A percentile compares a stretch with the other conserved stretches of the same genome.
Evolutionary conservation across 75 land plant species (phyloP).

Genomic region (Isoetes taiwanensis): DNA sequence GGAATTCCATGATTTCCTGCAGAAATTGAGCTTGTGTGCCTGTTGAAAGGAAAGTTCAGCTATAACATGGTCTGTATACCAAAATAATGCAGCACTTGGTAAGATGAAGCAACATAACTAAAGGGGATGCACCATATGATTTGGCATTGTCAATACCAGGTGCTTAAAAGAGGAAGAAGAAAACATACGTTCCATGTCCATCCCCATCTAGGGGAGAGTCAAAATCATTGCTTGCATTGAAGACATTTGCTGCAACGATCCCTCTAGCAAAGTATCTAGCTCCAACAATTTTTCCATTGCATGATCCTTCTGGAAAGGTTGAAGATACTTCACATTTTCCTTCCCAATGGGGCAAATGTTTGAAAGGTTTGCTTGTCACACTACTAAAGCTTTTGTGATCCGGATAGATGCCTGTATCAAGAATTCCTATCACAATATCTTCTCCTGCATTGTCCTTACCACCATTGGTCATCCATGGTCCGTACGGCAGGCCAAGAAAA

Average conservation of each 20-base stretch:
- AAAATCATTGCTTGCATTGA: slow-evolving; percentile 28
- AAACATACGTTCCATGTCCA: slow-evolving; percentile 34
- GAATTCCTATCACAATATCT: slow-evolving; percentile 22
- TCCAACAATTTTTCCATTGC: slow-evolving; percentile 28
- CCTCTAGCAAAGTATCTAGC: slow-evolving; percentile 25
- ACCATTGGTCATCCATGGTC: slow-evolving; percentile 34
- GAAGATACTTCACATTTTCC: slow-evolving; percentile 8
- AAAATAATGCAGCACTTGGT: no score
- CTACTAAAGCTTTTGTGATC: slow-evolving; percentile 16
- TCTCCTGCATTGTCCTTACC: slow-evolving; percentile 24
- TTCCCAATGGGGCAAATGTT: slow-evolving; percentile 8
- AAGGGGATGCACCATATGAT: slow-evolving; percentile 1
- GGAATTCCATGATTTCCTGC: slow-evolving; percentile 41
- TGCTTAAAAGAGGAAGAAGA: neutral
- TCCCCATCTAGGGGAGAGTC: slow-evolving; percentile 31
- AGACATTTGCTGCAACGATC: slow-evolving; percentile 24
- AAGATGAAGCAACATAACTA: slow-evolving; percentile 9
- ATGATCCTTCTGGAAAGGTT: slow-evolving; percentile 21
- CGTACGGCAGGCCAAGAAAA: slow-evolving; percentile 36
- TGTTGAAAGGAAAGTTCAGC: slow-evolving; percentile 12
- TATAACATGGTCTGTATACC: no score
- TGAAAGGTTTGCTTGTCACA: neutral
- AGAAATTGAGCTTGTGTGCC: slow-evolving; percentile 32
- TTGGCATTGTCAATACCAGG: neutral
- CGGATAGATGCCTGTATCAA: slow-evolving; percentile 31